Evolutionary conservation across 2,329 filamentous ascomycete species (phyloP), one percentile per base, ranked within the genome.

Genomic region (Uncinocarpus reesii): DNA sequence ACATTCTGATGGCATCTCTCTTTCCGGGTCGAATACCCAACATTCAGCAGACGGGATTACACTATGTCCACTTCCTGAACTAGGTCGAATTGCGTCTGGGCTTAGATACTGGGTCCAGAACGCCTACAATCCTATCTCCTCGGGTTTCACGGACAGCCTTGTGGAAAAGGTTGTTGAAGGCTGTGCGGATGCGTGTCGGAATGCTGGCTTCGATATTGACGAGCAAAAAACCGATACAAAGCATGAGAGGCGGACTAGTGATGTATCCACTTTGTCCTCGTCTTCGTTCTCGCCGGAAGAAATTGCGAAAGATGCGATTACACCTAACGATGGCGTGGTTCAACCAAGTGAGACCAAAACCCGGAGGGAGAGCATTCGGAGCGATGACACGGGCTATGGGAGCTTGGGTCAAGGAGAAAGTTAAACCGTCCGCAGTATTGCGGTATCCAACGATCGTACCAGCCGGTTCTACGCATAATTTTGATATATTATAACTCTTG

Each of bases 71-170:
- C 60, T 53, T 52, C 60, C 42, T 58, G 63, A 20, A 62, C 65
- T 16, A 61, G 62, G 61, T 7, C 65, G 65, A 7, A 64, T 69
- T 16, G 65, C 66, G 2, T 62, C 63, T 0, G 64, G 67, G 38
- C 60, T 70, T 4, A 64, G 67, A 37, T 68, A 69, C 51, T 70
- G 67, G 67, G 64, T 66, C n/a, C 63, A 63, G 11, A 64, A 69
- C 49, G 66, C 67, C 7, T 69, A 69, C 51, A 68, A 68, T 42
- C 67, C 67, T 1, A 59, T 66, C 6, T 69, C 67, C 40, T 69
- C 68, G 20, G 66, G 67, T 0, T 64, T 70, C 26, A 67, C 65
- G 0, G 53, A 60, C 4, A 56, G 55, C 3, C 61, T 67, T 10
- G 59, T 66, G 7, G 60, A 67, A 5, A 58, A 65, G 0, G 63